These are phyloP conservation scores for Bauhinia variegata DNA, from an alignment of 306 rosid species.

Conservation along the genomic window DNA sequence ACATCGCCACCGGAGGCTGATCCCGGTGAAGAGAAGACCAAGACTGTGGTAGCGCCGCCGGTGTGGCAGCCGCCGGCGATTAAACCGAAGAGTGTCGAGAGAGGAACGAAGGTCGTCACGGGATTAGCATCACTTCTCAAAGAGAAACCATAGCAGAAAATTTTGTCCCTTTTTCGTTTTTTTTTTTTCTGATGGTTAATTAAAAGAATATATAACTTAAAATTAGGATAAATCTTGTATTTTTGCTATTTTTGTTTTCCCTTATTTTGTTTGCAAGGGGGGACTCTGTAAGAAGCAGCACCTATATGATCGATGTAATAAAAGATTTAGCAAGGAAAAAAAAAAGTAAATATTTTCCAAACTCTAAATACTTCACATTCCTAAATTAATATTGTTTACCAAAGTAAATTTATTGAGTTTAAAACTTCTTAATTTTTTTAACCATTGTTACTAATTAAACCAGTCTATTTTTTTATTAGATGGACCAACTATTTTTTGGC, in stretches of 20 bases:
- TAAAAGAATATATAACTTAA: constrained; percentile 18
- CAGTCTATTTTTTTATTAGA: too few relatives aligned
- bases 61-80: constrained; percentile 89
- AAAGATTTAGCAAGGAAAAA: too few relatives aligned
- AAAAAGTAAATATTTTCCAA: background rate
- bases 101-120: constrained; percentile 78
- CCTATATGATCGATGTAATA: constrained; percentile 27
- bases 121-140: constrained; percentile 90
- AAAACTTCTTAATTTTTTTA: too few relatives aligned
- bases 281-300: too few relatives aligned
- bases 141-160: constrained; percentile 65
- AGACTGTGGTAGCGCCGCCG: constrained; percentile 21
- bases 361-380: too few relatives aligned
- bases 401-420: too few relatives aligned
- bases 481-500: too few relatives aligned
- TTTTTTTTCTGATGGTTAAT: background rate
- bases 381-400: too few relatives aligned
- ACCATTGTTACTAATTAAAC: too few relatives aligned
- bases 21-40: constrained; percentile 25
- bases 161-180: constrained; percentile 8
- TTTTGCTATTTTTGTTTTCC: background rate
- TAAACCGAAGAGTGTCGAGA: constrained; percentile 76
- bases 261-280: too few relatives aligned
- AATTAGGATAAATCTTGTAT: constrained; percentile 25
- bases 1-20: constrained; percentile 16